phyloP scores from a whole-genome alignment of 2,329 filamentous ascomycete genomes.

The Diplocarpon mali region DNA sequence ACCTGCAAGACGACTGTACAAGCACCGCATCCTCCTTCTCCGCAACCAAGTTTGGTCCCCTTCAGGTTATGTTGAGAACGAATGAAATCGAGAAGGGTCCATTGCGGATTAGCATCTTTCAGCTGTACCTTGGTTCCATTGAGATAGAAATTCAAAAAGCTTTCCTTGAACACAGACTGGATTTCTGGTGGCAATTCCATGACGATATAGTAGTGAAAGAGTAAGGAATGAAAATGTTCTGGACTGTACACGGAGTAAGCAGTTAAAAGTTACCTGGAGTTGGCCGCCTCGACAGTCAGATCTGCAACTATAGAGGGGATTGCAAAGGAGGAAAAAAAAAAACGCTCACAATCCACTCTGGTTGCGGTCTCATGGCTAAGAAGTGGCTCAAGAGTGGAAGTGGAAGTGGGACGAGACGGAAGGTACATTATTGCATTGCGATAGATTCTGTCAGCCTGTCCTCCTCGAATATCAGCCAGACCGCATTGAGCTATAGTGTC shows the following conservation, averaged over 20 bases:
- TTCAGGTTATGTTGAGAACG: conserved; percentile 68
- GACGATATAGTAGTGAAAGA: neutral
- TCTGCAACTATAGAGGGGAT: neutral
- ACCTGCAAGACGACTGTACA: conserved; percentile 92
- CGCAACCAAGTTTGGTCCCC: conserved; percentile 89
- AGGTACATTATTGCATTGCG: too few species aligned
- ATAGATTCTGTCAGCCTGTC: too few species aligned
- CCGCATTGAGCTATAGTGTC: too few species aligned
- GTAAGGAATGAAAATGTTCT: neutral
- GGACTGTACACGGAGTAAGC: neutral
- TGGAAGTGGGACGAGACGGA: neutral
- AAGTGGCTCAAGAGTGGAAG: neutral
- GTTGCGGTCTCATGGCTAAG: neutral
- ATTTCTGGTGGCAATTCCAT: conserved; percentile 17
- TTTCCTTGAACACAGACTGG: conserved; percentile 14
- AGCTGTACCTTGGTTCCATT: conserved; percentile 82
- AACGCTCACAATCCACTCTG: neutral
- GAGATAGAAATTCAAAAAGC: conserved; percentile 74
- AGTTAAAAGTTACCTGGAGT: neutral
- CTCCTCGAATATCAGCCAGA: too few species aligned
- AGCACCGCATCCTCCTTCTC: conserved; percentile 88
- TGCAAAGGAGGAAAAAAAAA: too few species aligned
- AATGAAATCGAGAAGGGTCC: conserved; percentile 84
- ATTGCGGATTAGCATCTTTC: conserved; percentile 80
- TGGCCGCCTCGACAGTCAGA: neutral